Base-by-base conservation (phyloP, 1,284 basidiomycete genomes). In the Fomitopsis betulina region DNA sequence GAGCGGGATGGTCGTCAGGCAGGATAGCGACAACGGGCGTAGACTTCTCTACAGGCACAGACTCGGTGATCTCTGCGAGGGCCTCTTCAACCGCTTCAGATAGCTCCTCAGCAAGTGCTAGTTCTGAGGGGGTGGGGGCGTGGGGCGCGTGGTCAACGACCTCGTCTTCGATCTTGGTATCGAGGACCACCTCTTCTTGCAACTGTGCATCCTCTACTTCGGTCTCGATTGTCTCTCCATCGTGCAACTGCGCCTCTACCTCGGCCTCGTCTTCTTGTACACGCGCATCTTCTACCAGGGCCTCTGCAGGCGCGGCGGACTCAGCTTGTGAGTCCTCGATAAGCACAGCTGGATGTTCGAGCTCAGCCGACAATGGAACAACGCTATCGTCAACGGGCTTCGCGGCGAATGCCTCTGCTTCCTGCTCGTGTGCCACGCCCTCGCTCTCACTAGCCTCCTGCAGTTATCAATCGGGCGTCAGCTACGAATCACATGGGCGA, bases 401-500 rank as follows among this genome's bases (percentile, higher is more conserved):
- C 42, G 42, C 23, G 27, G 25, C 45, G 25, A 27, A 25, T 2
- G 25, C 45, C 27, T 47, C 45, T 8, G 9, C n/a, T 42, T 42
- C n/a, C 12, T 25, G 45, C 45, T 47, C 45, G 45, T 30, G 45
- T 47, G 45, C 45, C 45, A 15, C 45, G 10, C 45, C 21, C 12
- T 45, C 42, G 42, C 42, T 45, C 35, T 23, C 25, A 27, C 27
- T 27, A 50, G 32, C 32, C 30, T 51, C 30, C 33, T 37, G 25
- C 19, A 51, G 17, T 51, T 32, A 27, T 27, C 19, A 51, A 32
- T 51, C 49, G 49, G n/a, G 49, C 33, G 49, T 51, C 25, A 51
- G 49, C 49, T 33, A 53, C 40, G 23, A 42, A 53, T 53, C 52
- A 53, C 53, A 55, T 42, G 30, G 38, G 21, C 40, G 38, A 54